Evolutionary conservation across 306 rosid genomes (phyloP).

Genomic region (Styphnolobium japonicum): DNA sequence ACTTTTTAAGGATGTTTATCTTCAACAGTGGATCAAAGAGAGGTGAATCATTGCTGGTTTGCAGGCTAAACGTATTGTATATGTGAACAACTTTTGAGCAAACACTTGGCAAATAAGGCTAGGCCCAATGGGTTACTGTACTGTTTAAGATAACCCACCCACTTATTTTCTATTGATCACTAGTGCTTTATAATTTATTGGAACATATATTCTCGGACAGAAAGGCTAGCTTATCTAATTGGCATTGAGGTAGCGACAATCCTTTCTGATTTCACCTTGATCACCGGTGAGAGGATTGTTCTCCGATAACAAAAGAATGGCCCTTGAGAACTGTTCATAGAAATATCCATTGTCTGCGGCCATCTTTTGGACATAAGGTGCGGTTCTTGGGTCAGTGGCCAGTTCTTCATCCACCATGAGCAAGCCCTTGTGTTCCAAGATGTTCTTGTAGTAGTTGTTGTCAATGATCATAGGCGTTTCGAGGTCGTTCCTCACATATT

Average conservation of each 20-base stretch:
- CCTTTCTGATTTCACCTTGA: constrained; percentile 74
- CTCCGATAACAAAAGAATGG: constrained; percentile 55
- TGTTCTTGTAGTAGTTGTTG: constrained; percentile 72
- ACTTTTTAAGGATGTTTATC: neutral
- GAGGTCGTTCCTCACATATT: constrained; percentile 59
- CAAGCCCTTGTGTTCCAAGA: constrained; percentile 62
- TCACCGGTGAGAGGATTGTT: constrained; percentile 55
- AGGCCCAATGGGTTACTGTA: neutral
- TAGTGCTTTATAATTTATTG: neutral
- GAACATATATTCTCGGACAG: neutral
- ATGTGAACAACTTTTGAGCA: too few relatives aligned
- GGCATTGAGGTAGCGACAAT: constrained; percentile 64
- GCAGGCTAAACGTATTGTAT: too few relatives aligned
- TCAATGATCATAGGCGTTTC: constrained; percentile 74
- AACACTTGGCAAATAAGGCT: too few relatives aligned
- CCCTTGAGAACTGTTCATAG: constrained; percentile 66
- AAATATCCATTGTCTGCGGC: constrained; percentile 70
- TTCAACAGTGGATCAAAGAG: neutral
- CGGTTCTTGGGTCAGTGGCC: constrained; percentile 55
- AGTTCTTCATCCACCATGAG: constrained; percentile 64
- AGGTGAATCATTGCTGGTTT: too few relatives aligned
- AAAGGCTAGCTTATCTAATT: neutral
- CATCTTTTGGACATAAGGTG: constrained; percentile 67
- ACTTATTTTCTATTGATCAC: neutral
- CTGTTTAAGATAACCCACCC: neutral